Conservation (phyloP, 1,139 yeast species). For the Kodamaea sp. region DNA sequence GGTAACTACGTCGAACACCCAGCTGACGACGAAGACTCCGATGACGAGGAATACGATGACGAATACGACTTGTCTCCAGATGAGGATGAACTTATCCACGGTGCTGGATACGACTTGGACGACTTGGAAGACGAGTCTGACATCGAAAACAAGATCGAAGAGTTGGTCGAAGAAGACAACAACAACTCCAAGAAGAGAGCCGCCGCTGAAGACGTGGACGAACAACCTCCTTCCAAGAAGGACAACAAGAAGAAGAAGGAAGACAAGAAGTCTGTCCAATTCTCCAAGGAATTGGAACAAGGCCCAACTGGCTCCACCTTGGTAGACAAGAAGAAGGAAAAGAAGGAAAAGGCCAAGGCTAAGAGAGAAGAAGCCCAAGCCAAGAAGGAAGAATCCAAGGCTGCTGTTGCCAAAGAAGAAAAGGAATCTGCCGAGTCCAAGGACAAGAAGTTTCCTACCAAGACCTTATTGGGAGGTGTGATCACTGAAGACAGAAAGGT, state of each 20-base stretch:
- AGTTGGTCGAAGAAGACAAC: conserved; percentile 59
- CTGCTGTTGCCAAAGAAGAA: conserved; percentile 8
- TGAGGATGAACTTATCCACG: conserved; percentile 71
- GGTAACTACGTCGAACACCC: conserved; percentile 98
- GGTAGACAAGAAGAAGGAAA: conserved; percentile 29
- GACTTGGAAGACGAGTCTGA: conserved; percentile 62
- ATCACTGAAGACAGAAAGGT: conserved; percentile 86
- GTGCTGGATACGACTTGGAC: conserved; percentile 54
- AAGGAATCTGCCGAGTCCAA: conserved; percentile 15
- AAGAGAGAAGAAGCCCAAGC: conserved; percentile 18
- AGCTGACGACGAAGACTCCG: conserved; percentile 66
- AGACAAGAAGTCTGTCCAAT: conserved; percentile 74
- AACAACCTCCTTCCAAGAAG: conserved; percentile 40
- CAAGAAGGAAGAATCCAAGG: conserved; percentile 18
- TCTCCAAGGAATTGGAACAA: conserved; percentile 87
- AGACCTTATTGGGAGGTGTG: conserved; percentile 91
- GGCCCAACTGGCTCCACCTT: conserved; percentile 73
- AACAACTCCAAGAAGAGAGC: conserved; percentile 38
- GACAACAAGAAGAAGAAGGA: conserved; percentile 44
- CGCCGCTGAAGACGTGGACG: conserved; percentile 24
- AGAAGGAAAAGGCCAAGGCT: conserved; percentile 18
- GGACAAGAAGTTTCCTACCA: conserved; percentile 55
- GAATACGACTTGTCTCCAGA: conserved; percentile 91
- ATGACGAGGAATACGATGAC: conserved; percentile 52
- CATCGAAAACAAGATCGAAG: conserved; percentile 56